phyloP scores from a whole-genome alignment of 352 stramenopile genomes.

The Globisporangium acanthophoron region DNA sequence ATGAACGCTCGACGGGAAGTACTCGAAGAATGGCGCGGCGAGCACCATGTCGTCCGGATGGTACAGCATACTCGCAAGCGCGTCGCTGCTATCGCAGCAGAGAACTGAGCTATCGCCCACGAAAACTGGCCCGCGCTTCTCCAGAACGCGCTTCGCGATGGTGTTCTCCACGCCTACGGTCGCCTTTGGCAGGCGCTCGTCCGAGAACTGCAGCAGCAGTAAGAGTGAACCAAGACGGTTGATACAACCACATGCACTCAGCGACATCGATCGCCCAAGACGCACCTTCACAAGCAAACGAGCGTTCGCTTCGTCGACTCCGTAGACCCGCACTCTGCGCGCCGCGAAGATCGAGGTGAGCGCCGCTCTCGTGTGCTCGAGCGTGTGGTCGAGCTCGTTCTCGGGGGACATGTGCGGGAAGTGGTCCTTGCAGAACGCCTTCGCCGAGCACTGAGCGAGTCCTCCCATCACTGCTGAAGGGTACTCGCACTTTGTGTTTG shows the following conservation, averaged over 20 bases:
- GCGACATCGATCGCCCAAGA: not conserved
- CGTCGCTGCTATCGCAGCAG: conserved; percentile 16
- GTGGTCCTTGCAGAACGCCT: conserved; percentile 72
- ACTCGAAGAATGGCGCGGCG: conserved; percentile 40
- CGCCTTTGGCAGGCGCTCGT: conserved; percentile 42
- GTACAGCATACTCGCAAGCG: conserved; percentile 32
- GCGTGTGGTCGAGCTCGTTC: conserved; percentile 71
- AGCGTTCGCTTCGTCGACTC: conserved; percentile 31
- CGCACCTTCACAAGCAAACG: conserved; percentile 58
- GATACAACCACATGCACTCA: conserved; percentile 3
- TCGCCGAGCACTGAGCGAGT: conserved; percentile 53
- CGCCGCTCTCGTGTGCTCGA: conserved; percentile 60
- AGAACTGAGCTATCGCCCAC: conserved; percentile 3
- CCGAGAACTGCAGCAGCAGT: conserved; percentile 36
- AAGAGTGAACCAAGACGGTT: not conserved
- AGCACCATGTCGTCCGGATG: conserved; percentile 30
- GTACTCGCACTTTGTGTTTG: conserved; percentile 31
- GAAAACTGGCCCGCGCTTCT: conserved; percentile 17
- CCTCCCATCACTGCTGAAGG: conserved; percentile 29
- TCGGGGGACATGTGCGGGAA: conserved; percentile 72
- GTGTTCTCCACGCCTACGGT: conserved; percentile 28
- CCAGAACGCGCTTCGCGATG: conserved; percentile 27
- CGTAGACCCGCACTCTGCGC: conserved; percentile 56
- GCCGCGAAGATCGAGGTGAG: conserved; percentile 54
- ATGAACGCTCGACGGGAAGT: conserved; percentile 23